Percentiles rank a stretch among this genome's conserved stretches.
Evolutionary conservation across 495 filamentous ascomycete genomes (phyloP).

Genomic region (Pyrenula massariospora): DNA sequence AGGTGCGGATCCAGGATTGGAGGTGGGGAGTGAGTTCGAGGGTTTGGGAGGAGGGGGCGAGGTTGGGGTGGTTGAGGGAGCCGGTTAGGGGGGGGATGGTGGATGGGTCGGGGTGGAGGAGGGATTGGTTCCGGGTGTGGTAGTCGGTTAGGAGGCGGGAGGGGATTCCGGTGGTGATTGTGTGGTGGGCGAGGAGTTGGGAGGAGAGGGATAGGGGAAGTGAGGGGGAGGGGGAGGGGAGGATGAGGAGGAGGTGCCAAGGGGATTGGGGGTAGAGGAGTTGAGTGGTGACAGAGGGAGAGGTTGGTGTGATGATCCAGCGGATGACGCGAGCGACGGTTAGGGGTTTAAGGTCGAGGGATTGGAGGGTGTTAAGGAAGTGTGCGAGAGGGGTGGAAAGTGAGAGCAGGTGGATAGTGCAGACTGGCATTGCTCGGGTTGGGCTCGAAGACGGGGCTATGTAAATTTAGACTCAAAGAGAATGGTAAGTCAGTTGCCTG

Average conservation of each 20-base stretch:
- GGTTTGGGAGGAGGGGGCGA: constrained; percentile 26
- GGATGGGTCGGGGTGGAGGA: constrained; percentile 24
- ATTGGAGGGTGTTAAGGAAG: constrained; percentile 27
- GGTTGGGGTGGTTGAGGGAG: constrained; percentile 11
- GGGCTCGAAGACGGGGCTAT: too few species aligned
- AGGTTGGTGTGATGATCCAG: constrained; percentile 26
- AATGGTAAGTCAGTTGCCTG: too few species aligned
- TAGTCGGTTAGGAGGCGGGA: constrained; percentile 36
- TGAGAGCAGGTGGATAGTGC: background rate
- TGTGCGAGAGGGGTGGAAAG: constrained; percentile 24
- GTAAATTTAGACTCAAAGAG: too few species aligned
- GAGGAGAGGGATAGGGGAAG: constrained; percentile 23
- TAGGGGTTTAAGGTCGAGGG: constrained; percentile 9
- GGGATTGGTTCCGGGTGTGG: constrained; percentile 25
- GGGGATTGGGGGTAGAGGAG: constrained; percentile 29
- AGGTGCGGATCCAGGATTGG: constrained; percentile 30
- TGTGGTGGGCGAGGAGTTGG: constrained; percentile 27
- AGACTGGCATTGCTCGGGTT: background rate
- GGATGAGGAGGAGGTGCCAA: constrained; percentile 49
- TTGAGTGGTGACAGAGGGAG: constrained; percentile 41
- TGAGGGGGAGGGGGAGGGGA: constrained; percentile 19
- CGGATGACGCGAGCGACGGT: constrained; percentile 16
- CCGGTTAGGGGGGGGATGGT: constrained; percentile 25
- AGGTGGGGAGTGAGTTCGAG: constrained; percentile 44
- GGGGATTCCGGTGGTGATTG: constrained; percentile 42